Evolutionary conservation across 2,329 filamentous ascomycete species (phyloP), one percentile per base, ranked within the genome.

Genomic region (Rhynchosporium secalis): DNA sequence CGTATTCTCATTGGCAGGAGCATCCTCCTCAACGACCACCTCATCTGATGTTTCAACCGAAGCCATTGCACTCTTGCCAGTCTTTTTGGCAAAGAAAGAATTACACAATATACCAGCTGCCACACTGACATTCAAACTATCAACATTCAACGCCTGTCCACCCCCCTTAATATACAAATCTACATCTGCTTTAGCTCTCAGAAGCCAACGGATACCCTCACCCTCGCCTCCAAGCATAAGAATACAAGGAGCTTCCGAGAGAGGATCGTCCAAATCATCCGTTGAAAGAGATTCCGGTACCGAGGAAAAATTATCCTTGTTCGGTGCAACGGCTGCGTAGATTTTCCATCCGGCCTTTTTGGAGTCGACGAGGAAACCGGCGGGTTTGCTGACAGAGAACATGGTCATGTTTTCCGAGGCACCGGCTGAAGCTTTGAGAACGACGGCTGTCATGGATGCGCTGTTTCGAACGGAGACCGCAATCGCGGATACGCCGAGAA

Each of bases 101-200:
- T 87, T 83, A 65, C 87, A 88, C 56, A 98, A 77, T 55, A 98
- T 78, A 0, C 86, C 92, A 6, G 91, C 86, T 1, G 95, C 94
- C 26, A 96, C 93, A 72, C 91, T 92, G 45, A 98, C 95, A 73
- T 99, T 98, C 74, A 99, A 77, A 75, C 92, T 96, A 75, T 98
- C 94, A 2, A 99, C 86, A 73, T 68, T 86, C 74, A 71, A 83
- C 73, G 71, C 79, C 65, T 72, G 78, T 6, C 62, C 64, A 55
- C 62, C 60, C 47, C 75, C 81, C 67, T 81, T 82, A 59, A 99
- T 91, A 6, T 87, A 84, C 4, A 88, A 70, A 68, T 87, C 80
- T 36, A 79, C 80, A 68, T 96, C 86, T 0, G 90, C 88, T 62
- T 84, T 81, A 47, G 82, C 84, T 68, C 84, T 85, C 64, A 95